Conservation (phyloP, 2,329 filamentous ascomycete genomes). For the Aspergillus novoparasiticus region DNA sequence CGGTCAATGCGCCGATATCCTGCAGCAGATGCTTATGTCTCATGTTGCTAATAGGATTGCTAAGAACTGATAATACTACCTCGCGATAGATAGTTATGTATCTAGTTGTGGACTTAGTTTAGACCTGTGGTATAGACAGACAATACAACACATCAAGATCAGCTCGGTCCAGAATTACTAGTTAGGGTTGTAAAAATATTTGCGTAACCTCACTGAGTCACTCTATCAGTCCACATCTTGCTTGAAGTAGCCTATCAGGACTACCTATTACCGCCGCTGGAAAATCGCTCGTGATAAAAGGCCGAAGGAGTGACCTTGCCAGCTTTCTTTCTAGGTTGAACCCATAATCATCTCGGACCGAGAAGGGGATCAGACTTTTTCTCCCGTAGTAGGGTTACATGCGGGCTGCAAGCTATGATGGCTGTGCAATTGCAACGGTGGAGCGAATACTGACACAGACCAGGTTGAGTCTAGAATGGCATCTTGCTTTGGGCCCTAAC, state of each 20-base stretch:
- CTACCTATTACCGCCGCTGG: not conserved
- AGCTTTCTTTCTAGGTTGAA: not conserved
- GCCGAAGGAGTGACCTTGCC: too few species aligned
- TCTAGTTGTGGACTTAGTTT: not conserved
- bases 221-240: not conserved
- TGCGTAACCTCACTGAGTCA: not conserved
- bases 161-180: not conserved
- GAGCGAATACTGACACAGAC: not conserved
- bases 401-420: not conserved
- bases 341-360: not conserved
- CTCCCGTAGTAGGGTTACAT: not conserved
- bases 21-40: constrained; percentile 72
- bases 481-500: not conserved
- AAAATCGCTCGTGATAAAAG: not conserved
- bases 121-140: not conserved
- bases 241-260: not conserved
- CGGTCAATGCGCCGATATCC: constrained; percentile 76
- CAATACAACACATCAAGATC: not conserved
- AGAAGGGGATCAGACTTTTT: not conserved
- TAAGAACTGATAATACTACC: not conserved
- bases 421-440: not conserved
- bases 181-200: not conserved
- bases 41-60: not conserved
- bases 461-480: not conserved
- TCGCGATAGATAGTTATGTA: not conserved